phyloP scores from a whole-genome alignment of 1,284 basidiomycete species.

The Rhodotorula sp. region DNA sequence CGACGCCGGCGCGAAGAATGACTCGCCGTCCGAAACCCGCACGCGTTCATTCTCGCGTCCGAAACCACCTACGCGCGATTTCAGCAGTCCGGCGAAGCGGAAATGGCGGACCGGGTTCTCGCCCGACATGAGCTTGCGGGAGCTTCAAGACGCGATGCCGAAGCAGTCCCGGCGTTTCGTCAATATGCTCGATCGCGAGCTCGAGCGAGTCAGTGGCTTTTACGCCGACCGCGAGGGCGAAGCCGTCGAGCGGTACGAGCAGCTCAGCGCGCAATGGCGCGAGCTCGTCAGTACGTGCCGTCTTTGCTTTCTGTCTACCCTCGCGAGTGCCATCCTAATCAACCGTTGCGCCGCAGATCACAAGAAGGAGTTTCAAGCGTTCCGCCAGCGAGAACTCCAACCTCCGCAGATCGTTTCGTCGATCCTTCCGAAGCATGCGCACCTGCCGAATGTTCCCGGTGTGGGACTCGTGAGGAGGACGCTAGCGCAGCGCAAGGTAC shows the following conservation, averaged over 20 bases:
- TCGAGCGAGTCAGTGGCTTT: slow-evolving; percentile 26
- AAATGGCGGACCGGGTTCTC: slow-evolving; percentile 23
- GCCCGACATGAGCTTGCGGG: slow-evolving; percentile 15
- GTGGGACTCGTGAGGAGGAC: slow-evolving; percentile 31
- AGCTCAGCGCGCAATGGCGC: slow-evolving; percentile 34
- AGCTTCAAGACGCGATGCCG: slow-evolving; percentile 16
- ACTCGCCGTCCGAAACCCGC: neutral
- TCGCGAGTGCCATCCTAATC: neutral
- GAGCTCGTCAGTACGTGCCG: slow-evolving; percentile 22
- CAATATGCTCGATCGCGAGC: slow-evolving; percentile 30
- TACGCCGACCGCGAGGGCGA: slow-evolving; percentile 32
- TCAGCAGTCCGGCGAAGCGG: neutral
- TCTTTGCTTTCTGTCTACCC: no score
- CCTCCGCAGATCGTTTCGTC: slow-evolving; percentile 24
- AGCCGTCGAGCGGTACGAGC: slow-evolving; percentile 29
- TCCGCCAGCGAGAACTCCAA: slow-evolving; percentile 11
- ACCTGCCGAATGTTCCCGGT: slow-evolving; percentile 20
- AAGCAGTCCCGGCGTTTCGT: slow-evolving; percentile 30
- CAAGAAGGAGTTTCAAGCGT: slow-evolving; percentile 36
- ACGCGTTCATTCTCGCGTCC: neutral
- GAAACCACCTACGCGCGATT: neutral
- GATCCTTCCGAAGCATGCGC: slow-evolving; percentile 22
- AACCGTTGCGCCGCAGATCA: slow-evolving; percentile 7
- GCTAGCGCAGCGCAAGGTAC: slow-evolving; percentile 5
- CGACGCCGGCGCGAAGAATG: neutral